phyloP scores from a whole-genome alignment of 1,284 basidiomycete genomes.

The Grifola frondosa region DNA sequence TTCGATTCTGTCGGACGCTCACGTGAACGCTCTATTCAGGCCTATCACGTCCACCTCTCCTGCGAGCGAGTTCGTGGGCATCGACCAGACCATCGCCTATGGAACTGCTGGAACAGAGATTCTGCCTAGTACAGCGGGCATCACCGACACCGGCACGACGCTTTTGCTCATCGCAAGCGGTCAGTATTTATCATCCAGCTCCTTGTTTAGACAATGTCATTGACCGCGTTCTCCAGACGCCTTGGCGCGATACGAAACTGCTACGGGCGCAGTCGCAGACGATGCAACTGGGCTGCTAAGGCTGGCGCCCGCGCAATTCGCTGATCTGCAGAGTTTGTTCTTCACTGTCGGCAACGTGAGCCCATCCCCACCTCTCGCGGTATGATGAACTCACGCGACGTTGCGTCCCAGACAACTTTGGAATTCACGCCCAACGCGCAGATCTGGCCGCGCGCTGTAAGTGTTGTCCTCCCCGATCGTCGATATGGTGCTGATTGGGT shows the following conservation, averaged over 20 bases:
- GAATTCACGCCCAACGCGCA: slow-evolving; percentile 53
- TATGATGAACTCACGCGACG: background rate
- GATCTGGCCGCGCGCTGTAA: slow-evolving; percentile 42
- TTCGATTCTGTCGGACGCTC: slow-evolving; percentile 14
- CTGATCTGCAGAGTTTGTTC: slow-evolving; percentile 49
- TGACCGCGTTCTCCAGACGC: slow-evolving; percentile 35
- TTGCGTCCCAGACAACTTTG: slow-evolving; percentile 29
- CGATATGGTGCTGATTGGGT: slow-evolving; percentile 37
- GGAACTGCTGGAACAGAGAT: slow-evolving; percentile 42
- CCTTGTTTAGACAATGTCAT: slow-evolving; percentile 32
- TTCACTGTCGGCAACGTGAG: slow-evolving; percentile 46
- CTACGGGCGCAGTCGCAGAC: slow-evolving; percentile 51
- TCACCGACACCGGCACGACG: slow-evolving; percentile 58
- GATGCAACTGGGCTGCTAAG: slow-evolving; percentile 50
- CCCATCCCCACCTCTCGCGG: background rate
- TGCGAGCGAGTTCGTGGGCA: slow-evolving; percentile 57
- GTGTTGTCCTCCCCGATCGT: slow-evolving; percentile 34
- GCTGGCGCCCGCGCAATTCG: slow-evolving; percentile 47
- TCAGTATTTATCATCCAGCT: slow-evolving; percentile 5
- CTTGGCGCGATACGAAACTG: slow-evolving; percentile 42
- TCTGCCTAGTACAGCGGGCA: slow-evolving; percentile 49
- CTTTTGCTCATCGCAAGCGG: slow-evolving; percentile 38
- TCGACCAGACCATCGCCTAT: slow-evolving; percentile 56
- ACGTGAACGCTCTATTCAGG: slow-evolving; percentile 26
- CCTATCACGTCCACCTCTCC: slow-evolving; percentile 48